Base-by-base conservation (phyloP, 345 rosid genomes). In the Pelargonium nanum region DNA sequence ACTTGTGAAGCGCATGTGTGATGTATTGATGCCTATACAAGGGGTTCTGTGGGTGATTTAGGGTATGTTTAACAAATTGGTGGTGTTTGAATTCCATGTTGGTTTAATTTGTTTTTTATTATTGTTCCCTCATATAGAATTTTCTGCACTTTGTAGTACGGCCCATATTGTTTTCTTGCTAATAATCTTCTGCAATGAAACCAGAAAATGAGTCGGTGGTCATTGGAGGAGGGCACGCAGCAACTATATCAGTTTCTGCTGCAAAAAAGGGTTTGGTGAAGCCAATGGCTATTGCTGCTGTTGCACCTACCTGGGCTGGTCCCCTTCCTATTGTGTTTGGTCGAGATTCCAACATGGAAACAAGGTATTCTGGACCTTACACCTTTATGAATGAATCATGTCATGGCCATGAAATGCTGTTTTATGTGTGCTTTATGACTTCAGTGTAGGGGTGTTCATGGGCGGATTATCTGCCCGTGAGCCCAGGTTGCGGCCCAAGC, bases 301-400 rank as follows among this genome's bases (percentile, higher is more conserved):
- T 88, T 57, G 96, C 98, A 20, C 95, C 96, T 26, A 91, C 96
- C 59, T 86, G 92, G 94, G 92, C 95, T 64, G 96, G 96, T 50
- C 96, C 95, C 53, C 87, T 91, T 23, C 98, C 92, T 30, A 83
- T 91, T 56, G 95, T 88, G 24, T 91, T 91, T 70, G 96, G 93
- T 60, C 88, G 95, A 67, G 96, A 91, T 64, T 80, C 90, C 55
- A 80, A 65, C 77, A 86, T 88, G 96, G 95, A 79, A 65, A 69
- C 83, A 32, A 85, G 98, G 96, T 91, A 78, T 26, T 23, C 22
- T 32, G 24, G n/a, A 58, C 57, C 45, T 63, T 8, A 20, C 40
- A 21, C 62, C 22, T 32, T 66, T 51, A 30, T 44, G 8, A 22
- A 57, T 53, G 10, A 54, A 44, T 25, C 20, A 19, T 51, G 54